A percentile compares a stretch with the other conserved stretches of the same genome.
Conservation (phyloP, 108 stramenopile species). For the Nitzschia sp. region DNA sequence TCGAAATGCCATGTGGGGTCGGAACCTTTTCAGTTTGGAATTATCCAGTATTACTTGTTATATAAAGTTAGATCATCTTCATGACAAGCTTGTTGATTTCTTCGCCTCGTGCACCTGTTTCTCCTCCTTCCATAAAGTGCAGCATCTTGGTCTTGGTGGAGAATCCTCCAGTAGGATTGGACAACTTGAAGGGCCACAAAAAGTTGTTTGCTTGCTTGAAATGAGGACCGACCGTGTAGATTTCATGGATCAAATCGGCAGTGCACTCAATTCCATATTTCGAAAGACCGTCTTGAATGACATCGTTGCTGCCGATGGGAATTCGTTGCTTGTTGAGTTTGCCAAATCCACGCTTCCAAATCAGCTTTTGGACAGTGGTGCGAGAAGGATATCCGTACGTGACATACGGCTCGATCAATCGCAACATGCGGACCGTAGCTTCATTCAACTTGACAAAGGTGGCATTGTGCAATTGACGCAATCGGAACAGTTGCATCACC, state of each 20-base stretch:
- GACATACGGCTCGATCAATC: constrained; percentile 98
- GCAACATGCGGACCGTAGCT: constrained; percentile 99
- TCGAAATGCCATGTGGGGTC: constrained; percentile 50
- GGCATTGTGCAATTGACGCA: constrained; percentile 99
- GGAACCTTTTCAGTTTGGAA: constrained; percentile 78
- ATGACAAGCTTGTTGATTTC: constrained; percentile 96
- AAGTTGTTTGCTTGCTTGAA: constrained; percentile 99
- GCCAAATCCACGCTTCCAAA: constrained; percentile 99
- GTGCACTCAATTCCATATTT: constrained; percentile 86
- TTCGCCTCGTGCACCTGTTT: constrained; percentile 95
- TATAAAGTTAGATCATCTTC: constrained; percentile 84
- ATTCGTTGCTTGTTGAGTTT: constrained; percentile 98
- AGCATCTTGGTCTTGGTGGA: constrained; percentile 96
- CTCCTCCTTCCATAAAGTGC: constrained; percentile 99
- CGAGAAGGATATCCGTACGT: constrained; percentile 98
- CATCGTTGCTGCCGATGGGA: constrained; percentile 95
- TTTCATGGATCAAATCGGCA: constrained; percentile 95
- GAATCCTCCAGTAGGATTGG: constrained; percentile 97
- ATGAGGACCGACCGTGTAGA: constrained; percentile 97
- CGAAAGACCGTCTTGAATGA: constrained; percentile 89
- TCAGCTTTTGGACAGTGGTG: constrained; percentile 92
- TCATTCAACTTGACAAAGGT: constrained; percentile 99
- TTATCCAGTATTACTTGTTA: constrained; percentile 37
- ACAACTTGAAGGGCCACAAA: constrained; percentile 99
- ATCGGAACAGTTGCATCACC: constrained; percentile 99